Conservation (phyloP, 2,329 filamentous ascomycete species). For the Teratosphaeria epicoccoides region DNA sequence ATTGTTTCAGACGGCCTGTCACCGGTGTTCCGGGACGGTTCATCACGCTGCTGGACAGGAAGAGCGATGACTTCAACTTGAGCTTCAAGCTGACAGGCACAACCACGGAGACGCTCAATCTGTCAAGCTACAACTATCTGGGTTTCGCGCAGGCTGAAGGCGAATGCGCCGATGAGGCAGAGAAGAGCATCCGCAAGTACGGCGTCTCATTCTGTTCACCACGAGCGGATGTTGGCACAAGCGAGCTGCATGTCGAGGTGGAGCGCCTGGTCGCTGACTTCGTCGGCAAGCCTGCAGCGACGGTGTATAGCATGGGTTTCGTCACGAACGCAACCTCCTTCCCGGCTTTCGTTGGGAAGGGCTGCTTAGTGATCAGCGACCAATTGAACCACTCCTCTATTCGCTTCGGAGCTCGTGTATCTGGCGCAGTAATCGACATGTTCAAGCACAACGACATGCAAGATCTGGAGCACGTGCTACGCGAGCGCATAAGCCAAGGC, state of each 20-base stretch:
- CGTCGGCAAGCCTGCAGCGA: constrained; percentile 85
- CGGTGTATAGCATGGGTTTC: constrained; percentile 99
- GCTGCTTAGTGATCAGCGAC: constrained; percentile 88
- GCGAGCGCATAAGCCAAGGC: constrained; percentile 89
- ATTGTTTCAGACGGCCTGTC: constrained; percentile 87
- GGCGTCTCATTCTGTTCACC: constrained; percentile 75
- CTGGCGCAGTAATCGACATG: constrained; percentile 85
- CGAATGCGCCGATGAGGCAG: constrained; percentile 86
- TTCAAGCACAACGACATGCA: constrained; percentile 97
- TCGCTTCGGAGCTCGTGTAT: constrained; percentile 84
- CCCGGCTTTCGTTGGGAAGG: constrained; percentile 83
- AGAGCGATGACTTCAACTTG: constrained; percentile 82
- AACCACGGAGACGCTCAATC: constrained; percentile 87
- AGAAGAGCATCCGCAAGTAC: constrained; percentile 74
- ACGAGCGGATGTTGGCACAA: constrained; percentile 72
- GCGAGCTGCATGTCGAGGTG: constrained; percentile 78
- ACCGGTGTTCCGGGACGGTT: constrained; percentile 89
- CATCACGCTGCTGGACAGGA: constrained; percentile 86
- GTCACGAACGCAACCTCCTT: constrained; percentile 91
- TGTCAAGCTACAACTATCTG: constrained; percentile 99
- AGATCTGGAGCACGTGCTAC: constrained; percentile 73
- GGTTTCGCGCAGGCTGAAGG: constrained; percentile 97
- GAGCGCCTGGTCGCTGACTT: constrained; percentile 83
- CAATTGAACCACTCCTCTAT: constrained; percentile 98
- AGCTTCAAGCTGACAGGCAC: constrained; percentile 84